Conservation (phyloP, 495 filamentous ascomycete genomes). For the Xylaria nigripes region DNA sequence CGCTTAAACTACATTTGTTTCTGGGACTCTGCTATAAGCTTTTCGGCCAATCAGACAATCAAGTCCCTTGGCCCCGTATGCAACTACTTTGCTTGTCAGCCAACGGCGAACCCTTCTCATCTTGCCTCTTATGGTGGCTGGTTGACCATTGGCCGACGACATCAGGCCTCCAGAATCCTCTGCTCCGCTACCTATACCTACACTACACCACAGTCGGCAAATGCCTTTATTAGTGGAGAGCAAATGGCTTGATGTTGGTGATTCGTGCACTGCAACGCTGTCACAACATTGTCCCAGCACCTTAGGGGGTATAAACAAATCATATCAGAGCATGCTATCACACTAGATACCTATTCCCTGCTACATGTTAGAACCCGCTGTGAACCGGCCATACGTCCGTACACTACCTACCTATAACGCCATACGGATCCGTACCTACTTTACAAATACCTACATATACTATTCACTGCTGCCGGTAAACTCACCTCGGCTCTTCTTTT, state of each 20-base stretch:
- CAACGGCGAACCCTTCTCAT: slow-evolving; percentile 8
- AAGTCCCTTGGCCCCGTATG: slow-evolving; percentile 3
- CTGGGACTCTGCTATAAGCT: slow-evolving; percentile 15
- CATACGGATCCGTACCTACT: not conserved
- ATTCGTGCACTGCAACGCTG: slow-evolving; percentile 13
- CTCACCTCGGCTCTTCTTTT: slow-evolving; percentile 23
- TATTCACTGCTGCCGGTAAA: slow-evolving; percentile 32
- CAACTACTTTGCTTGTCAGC: slow-evolving; percentile 15
- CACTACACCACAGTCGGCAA: slow-evolving; percentile 3
- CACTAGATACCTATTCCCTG: slow-evolving; percentile 16
- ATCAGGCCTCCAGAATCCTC: slow-evolving; percentile 2
- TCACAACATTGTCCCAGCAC: slow-evolving; percentile 17
- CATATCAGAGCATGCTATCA: slow-evolving; percentile 22
- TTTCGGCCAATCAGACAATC: slow-evolving; percentile 6
- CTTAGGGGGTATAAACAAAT: slow-evolving; percentile 24
- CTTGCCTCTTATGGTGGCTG: slow-evolving; percentile 5
- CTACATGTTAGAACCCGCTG: slow-evolving; percentile 4
- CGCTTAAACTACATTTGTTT: slow-evolving; percentile 24
- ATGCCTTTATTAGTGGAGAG: slow-evolving; percentile 11
- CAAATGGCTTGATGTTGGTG: slow-evolving; percentile 8
- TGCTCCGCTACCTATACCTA: slow-evolving; percentile 3
- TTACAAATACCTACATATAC: slow-evolving; percentile 35
- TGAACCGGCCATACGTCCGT: not conserved
- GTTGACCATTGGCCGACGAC: slow-evolving; percentile 10
- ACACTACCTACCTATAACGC: not conserved